A percentile compares a stretch with the other conserved stretches of the same genome.
phyloP scores from a whole-genome alignment of 257 asterid genomes.

The Orobanche coerulescens region DNA sequence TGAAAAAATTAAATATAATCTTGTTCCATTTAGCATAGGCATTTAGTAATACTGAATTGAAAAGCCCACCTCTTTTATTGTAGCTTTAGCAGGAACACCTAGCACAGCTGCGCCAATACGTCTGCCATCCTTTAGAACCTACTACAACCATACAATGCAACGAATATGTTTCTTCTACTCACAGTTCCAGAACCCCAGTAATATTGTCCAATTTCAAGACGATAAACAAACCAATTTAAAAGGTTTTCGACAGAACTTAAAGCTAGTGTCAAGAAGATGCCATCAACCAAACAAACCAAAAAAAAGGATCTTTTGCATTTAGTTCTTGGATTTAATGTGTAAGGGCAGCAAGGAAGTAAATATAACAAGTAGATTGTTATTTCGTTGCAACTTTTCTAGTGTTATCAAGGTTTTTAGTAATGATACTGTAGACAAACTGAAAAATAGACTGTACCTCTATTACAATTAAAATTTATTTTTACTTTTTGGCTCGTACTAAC shows the following conservation, averaged over 20 bases:
- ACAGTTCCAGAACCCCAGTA: background rate
- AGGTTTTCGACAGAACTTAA: too few relatives aligned
- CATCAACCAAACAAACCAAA: background rate
- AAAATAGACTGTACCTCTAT: too few relatives aligned
- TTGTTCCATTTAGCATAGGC: slow-evolving; percentile 4
- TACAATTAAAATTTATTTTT: too few relatives aligned
- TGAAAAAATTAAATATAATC: background rate
- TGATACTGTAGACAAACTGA: too few relatives aligned
- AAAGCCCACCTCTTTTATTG: slow-evolving; percentile 74
- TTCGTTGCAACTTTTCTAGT: too few relatives aligned
- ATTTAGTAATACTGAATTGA: background rate
- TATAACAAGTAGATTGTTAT: background rate
- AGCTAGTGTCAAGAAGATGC: background rate
- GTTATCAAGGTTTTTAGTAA: too few relatives aligned
- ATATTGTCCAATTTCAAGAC: background rate
- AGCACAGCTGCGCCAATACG: slow-evolving; percentile 94
- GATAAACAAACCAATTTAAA: background rate
- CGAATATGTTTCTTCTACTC: background rate
- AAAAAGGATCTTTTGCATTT: background rate
- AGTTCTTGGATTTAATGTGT: background rate
- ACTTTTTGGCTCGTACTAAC: background rate
- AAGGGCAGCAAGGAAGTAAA: background rate
- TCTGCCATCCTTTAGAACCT: slow-evolving; percentile 86
- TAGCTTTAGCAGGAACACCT: slow-evolving; percentile 95
- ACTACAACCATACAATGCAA: slow-evolving; percentile 18